A percentile compares a stretch with the other conserved stretches of the same genome.
These are phyloP conservation scores for Graphilbum fragrans DNA, from an alignment of 2,329 filamentous ascomycete genomes.

Conservation along the genomic window DNA sequence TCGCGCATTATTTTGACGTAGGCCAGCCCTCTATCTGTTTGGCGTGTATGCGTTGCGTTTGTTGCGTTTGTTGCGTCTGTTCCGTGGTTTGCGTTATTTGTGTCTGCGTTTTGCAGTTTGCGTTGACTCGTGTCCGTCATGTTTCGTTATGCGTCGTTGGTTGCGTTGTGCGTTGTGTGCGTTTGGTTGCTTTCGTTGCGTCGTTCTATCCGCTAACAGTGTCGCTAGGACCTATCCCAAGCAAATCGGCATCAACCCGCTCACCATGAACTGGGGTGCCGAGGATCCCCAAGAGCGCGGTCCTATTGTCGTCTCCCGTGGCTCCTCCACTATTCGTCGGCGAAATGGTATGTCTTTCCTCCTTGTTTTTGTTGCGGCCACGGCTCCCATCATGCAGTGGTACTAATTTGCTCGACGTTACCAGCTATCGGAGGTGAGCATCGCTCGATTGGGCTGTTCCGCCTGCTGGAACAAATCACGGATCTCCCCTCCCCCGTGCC, in stretches of 20 bases:
- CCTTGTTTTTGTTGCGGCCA: slow-evolving; percentile 6
- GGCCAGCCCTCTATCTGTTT: slow-evolving; percentile 5
- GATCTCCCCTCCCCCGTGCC: too few species aligned
- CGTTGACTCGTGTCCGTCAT: background rate
- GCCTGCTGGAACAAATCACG: background rate
- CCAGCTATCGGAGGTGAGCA: slow-evolving; percentile 11
- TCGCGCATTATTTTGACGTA: slow-evolving; percentile 45
- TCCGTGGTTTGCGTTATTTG: too few species aligned
- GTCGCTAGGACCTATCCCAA: slow-evolving; percentile 88
- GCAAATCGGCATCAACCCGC: slow-evolving; percentile 86
- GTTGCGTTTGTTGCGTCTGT: background rate
- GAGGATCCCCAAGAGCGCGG: slow-evolving; percentile 63
- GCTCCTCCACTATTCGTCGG: slow-evolving; percentile 61
- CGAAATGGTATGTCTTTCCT: slow-evolving; percentile 54
- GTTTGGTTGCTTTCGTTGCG: background rate
- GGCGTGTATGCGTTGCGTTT: background rate
- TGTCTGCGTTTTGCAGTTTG: background rate
- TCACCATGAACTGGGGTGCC: slow-evolving; percentile 79
- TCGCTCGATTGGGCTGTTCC: too few species aligned
- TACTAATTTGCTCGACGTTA: background rate
- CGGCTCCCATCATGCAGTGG: background rate
- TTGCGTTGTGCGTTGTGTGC: background rate
- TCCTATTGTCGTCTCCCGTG: slow-evolving; percentile 76
- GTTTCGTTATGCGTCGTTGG: background rate
- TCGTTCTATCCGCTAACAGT: too few species aligned